These are phyloP conservation scores for Thraustochytrium sp. DNA, from an alignment of 352 stramenopile species.

Conservation along the genomic window DNA sequence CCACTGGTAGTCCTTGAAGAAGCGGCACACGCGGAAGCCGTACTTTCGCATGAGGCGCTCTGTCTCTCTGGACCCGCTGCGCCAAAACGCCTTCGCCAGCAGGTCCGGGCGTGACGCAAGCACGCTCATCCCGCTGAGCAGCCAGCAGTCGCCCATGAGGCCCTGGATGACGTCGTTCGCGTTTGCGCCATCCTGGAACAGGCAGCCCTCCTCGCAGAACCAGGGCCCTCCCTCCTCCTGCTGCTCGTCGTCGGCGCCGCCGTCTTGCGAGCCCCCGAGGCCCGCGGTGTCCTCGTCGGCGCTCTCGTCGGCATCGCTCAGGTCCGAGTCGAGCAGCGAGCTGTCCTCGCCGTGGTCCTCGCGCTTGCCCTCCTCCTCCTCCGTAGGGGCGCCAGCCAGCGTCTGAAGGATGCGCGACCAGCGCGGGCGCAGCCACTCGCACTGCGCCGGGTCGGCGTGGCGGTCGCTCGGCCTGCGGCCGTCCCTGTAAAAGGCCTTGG, in stretches of 20 bases:
- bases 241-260: constrained; percentile 42
- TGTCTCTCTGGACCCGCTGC: constrained; percentile 49
- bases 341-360: constrained; percentile 47
- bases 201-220: constrained; percentile 69
- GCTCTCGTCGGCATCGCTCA: constrained; percentile 49
- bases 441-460: constrained; percentile 43
- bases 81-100: constrained; percentile 71
- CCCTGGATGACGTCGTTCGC: constrained; percentile 63
- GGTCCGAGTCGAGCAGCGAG: too few species aligned
- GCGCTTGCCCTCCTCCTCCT: background rate
- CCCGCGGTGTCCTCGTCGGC: constrained; percentile 47
- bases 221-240: constrained; percentile 49
- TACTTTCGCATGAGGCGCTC: constrained; percentile 56
- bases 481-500: constrained; percentile 56
- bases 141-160: constrained; percentile 82
- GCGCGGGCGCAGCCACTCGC: constrained; percentile 44
- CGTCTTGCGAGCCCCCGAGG: background rate
- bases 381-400: background rate
- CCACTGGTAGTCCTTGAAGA: constrained; percentile 85
- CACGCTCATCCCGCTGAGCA: constrained; percentile 76
- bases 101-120: constrained; percentile 70
- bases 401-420: constrained; percentile 25
- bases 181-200: constrained; percentile 65
- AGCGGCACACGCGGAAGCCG: constrained; percentile 76
- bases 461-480: constrained; percentile 18